Percentiles rank a stretch among this genome's conserved stretches.
These are phyloP conservation scores for Excoecaria cochinchinensis DNA, from an alignment of 345 rosid species.

Conservation along the genomic window DNA sequence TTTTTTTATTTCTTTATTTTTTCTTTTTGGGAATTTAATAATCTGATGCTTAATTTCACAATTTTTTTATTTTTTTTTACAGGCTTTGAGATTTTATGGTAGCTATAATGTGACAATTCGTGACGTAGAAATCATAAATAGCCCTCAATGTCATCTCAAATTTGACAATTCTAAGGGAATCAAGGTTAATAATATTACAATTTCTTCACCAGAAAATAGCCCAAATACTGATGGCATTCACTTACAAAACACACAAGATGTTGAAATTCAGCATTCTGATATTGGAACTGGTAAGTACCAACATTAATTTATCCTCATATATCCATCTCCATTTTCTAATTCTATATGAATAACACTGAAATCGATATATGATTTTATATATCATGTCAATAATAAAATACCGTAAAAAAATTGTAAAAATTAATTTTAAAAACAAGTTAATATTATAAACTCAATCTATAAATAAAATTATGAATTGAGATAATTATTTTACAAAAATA, in stretches of 20 bases:
- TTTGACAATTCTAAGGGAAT: slow-evolving; percentile 70
- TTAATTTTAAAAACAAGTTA: too few species aligned
- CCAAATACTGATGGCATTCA: slow-evolving; percentile 94
- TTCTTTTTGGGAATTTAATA: too few species aligned
- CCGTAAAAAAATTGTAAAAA: too few species aligned
- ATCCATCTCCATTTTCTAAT: too few species aligned
- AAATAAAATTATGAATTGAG: too few species aligned
- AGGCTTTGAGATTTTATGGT: slow-evolving; percentile 79
- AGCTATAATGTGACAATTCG: slow-evolving; percentile 71
- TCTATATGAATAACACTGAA: too few species aligned
- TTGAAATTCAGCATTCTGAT: slow-evolving; percentile 69
- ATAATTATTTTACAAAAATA: too few species aligned
- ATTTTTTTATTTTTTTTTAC: background rate
- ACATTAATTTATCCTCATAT: background rate
- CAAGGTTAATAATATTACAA: slow-evolving; percentile 55
- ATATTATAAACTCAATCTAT: too few species aligned
- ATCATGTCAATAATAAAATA: too few species aligned
- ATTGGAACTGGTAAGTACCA: slow-evolving; percentile 61
- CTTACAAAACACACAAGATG: slow-evolving; percentile 73
- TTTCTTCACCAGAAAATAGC: slow-evolving; percentile 66
- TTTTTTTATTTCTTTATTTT: background rate
- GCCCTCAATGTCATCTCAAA: slow-evolving; percentile 86
- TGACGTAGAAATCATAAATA: slow-evolving; percentile 61
- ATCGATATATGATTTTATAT: too few species aligned
- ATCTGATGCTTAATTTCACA: background rate